Conservation (phyloP, 805 yeast species). For the Candida krabiensis region DNA sequence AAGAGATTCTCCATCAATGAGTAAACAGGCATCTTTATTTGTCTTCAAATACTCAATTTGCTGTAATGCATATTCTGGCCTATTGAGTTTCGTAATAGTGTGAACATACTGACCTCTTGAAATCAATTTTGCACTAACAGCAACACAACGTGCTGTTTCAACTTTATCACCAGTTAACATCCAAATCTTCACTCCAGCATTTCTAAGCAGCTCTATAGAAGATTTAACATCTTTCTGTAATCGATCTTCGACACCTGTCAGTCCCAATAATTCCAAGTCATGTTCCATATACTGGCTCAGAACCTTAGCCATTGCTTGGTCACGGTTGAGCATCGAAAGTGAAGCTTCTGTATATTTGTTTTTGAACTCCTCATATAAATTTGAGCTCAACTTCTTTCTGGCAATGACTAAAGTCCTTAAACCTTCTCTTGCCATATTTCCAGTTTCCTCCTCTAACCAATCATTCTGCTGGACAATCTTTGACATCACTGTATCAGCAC, state of each 20-base stretch:
- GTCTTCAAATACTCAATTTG: conserved; percentile 70
- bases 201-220: conserved; percentile 86
- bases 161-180: conserved; percentile 99
- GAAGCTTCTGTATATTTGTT: conserved; percentile 70
- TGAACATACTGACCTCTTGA: conserved; percentile 94
- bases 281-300: conserved; percentile 71
- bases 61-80: conserved; percentile 66
- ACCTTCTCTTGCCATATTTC: conserved; percentile 98
- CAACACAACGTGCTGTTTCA: conserved; percentile 96
- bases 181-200: conserved; percentile 98
- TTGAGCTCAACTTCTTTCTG: conserved; percentile 63
- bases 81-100: conserved; percentile 67
- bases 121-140: conserved; percentile 91
- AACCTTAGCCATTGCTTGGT: conserved; percentile 65
- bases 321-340: conserved; percentile 77
- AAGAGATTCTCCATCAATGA: conserved; percentile 93
- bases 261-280: conserved; percentile 81
- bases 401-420: conserved; percentile 92
- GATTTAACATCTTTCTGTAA: conserved; percentile 89
- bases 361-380: conserved; percentile 61
- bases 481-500: conserved; percentile 95
- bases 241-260: conserved; percentile 97
- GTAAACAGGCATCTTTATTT: conserved; percentile 67
- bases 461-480: conserved; percentile 81
- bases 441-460: conserved; percentile 97